Conservation (phyloP, 805 yeast genomes). For the Teunomyces funiuensis region DNA sequence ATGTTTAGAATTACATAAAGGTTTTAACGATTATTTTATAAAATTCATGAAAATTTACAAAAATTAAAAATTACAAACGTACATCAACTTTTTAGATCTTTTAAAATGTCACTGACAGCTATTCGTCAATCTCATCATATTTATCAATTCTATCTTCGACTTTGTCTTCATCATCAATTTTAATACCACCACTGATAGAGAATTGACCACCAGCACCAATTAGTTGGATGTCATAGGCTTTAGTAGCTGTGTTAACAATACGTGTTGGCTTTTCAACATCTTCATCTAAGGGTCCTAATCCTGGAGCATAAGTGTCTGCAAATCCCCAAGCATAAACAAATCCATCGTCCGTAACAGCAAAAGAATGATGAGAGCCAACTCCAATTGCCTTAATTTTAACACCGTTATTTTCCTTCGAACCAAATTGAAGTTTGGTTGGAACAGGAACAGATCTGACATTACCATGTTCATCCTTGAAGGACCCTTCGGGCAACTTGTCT, state of each 20-base stretch:
- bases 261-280: slow-evolving; percentile 88
- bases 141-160: slow-evolving; percentile 51
- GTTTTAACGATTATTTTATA: too few species aligned
- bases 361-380: slow-evolving; percentile 89
- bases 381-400: slow-evolving; percentile 50
- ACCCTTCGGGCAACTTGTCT: slow-evolving; percentile 64
- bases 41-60: background rate
- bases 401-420: slow-evolving; percentile 26
- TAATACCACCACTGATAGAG: slow-evolving; percentile 81
- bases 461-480: slow-evolving; percentile 77
- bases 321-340: slow-evolving; percentile 95
- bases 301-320: slow-evolving; percentile 95
- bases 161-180: slow-evolving; percentile 51
- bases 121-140: slow-evolving; percentile 51
- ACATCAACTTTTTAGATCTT: background rate
- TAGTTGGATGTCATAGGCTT: slow-evolving; percentile 62
- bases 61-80: background rate
- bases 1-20: too few species aligned
- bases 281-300: slow-evolving; percentile 87
- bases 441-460: slow-evolving; percentile 81
- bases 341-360: slow-evolving; percentile 84
- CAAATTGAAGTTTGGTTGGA: slow-evolving; percentile 63
- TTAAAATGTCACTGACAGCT: background rate
- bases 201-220: slow-evolving; percentile 98
- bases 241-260: slow-evolving; percentile 92